Base-by-base conservation (phyloP, 2,329 filamentous ascomycete genomes). In the Emergomyces africanus region DNA sequence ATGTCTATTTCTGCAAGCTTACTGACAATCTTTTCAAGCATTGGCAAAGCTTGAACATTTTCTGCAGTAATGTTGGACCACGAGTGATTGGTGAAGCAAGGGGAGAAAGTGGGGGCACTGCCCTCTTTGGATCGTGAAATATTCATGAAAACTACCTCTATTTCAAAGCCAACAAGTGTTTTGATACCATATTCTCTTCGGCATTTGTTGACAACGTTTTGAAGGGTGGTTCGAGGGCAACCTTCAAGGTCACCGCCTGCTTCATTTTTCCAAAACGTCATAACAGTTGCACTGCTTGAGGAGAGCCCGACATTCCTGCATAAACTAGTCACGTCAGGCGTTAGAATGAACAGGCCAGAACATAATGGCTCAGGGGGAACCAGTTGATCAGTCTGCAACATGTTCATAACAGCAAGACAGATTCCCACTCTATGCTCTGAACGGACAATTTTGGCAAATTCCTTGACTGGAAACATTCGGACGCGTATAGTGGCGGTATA, bases 91-190 rank as follows among this genome's bases (percentile, higher is more conserved):
- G 79, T 77, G 8, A 80, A 80, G n/a, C 79, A 69, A 0, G 86
- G 77, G 0, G 72, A 65, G 61, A 77, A 72, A 3, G 71, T 70
- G 1, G 67, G 63, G 10, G 68, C 64, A 0, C 64, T 61, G 5
- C 63, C 64, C 18, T 70, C 63, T 30, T 71, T 65, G 8, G 67
- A 65, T 39, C 71, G 65, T 39, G 72, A 66, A 23, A 78, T 78
- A 46, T 79, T 78, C 63, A 92, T 75, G 63, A 95, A 84, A 1
- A 88, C 79, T 10, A 94, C 82, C 71, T 95, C 89, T 46, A 95
- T 83, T 70, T 95, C 90, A 64, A 94, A 95, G 0, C 89, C 90
- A 18, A 90, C 72, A 0, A 85, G 76, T 54, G 90, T 83, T 2
- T 77, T 71, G 2, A 89, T 75, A 1, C 78, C 76, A 42, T 78